phyloP scores from a whole-genome alignment of 257 asterid genomes.

The Cruciata laevipes region DNA sequence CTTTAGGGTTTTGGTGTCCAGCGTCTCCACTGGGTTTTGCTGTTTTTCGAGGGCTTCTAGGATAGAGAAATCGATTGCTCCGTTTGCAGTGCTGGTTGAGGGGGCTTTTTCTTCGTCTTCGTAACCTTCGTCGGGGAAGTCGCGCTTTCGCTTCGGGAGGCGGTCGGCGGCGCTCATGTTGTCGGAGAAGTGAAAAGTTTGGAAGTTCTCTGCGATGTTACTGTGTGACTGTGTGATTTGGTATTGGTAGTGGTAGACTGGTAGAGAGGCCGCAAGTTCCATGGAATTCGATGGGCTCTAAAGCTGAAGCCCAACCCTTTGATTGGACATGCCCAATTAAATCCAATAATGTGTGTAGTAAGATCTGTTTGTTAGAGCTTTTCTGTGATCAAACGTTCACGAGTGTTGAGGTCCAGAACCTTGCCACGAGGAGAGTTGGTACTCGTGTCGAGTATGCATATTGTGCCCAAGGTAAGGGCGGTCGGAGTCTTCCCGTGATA shows the following conservation, averaged over 20 bases:
- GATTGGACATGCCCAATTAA: background rate
- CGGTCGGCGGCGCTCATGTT: conserved; percentile 17
- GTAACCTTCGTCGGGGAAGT: conserved; percentile 8
- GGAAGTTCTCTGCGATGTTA: background rate
- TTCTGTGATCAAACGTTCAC: too few relatives aligned
- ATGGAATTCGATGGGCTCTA: background rate
- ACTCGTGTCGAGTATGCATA: too few relatives aligned
- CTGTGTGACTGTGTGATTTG: background rate
- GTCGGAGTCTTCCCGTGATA: too few relatives aligned
- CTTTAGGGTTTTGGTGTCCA: conserved; percentile 83
- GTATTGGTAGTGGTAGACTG: background rate
- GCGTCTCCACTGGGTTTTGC: conserved; percentile 60
- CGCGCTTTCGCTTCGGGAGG: conserved; percentile 57
- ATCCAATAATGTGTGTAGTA: background rate
- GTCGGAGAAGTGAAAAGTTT: background rate
- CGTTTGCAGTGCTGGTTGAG: conserved; percentile 18
- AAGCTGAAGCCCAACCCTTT: background rate
- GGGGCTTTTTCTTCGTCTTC: conserved; percentile 24
- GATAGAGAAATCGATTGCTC: conserved; percentile 59
- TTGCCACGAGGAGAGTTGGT: too few relatives aligned
- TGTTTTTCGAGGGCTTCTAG: conserved; percentile 91
- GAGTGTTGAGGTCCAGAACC: too few relatives aligned
- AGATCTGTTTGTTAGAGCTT: too few relatives aligned
- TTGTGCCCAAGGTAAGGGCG: too few relatives aligned
- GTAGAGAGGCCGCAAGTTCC: background rate